Conservation (phyloP, 805 yeast genomes). For the Danielia reshetovae region DNA sequence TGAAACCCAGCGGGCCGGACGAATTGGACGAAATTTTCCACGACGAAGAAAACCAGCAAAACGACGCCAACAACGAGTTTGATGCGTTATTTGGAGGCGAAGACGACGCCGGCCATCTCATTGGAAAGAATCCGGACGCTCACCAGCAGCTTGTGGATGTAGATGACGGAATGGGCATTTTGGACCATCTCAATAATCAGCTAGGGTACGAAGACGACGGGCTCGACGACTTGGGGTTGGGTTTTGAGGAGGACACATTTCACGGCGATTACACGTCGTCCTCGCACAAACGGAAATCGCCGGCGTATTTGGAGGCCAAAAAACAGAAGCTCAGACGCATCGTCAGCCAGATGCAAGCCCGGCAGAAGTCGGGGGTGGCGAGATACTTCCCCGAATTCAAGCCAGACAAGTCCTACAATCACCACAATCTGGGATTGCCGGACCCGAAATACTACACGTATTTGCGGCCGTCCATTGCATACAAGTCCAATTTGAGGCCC, state of each 20-base stretch:
- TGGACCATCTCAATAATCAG: constrained; percentile 11
- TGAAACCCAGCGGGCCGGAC: constrained; percentile 7
- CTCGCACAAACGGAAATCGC: constrained; percentile 9
- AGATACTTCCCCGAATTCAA: constrained; percentile 63
- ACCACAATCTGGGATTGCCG: constrained; percentile 65
- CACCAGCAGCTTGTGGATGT: constrained; percentile 2
- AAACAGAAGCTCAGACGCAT: constrained; percentile 24
- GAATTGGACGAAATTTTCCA: constrained; percentile 12
- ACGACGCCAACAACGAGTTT: constrained; percentile 35
- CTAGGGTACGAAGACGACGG: constrained; percentile 19
- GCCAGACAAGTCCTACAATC: constrained; percentile 51
- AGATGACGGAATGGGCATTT: constrained; percentile 12
- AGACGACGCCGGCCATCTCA: constrained; percentile 7
- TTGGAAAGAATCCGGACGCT: neutral
- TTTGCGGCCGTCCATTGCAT: constrained; percentile 46
- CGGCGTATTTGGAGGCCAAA: constrained; percentile 20
- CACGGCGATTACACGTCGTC: neutral
- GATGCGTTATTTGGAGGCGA: constrained; percentile 38
- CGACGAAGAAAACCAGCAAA: constrained; percentile 23
- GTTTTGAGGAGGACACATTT: constrained; percentile 16
- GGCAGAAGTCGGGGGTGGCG: constrained; percentile 30
- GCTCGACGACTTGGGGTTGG: constrained; percentile 15
- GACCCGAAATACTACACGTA: constrained; percentile 51
- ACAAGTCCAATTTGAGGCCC: constrained; percentile 32
- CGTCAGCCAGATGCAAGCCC: constrained; percentile 28